Evolutionary conservation across 2,329 filamentous ascomycete species (phyloP).

Genomic region (Pleomassaria siparia): DNA sequence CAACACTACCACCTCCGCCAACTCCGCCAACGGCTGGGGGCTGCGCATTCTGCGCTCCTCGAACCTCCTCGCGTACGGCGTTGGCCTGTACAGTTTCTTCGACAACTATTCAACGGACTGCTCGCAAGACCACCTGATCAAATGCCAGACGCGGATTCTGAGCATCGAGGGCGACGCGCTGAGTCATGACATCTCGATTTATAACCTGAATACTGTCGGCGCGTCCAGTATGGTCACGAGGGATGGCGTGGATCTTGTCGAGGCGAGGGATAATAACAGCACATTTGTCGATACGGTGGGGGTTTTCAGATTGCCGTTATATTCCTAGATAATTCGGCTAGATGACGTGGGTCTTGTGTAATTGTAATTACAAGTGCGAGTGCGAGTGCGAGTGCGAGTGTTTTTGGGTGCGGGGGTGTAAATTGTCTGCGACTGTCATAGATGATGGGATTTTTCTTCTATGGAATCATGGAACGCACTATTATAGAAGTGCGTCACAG

Average conservation of each 20-base stretch:
- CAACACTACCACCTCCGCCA: constrained; percentile 20
- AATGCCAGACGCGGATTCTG: constrained; percentile 55
- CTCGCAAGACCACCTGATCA: constrained; percentile 22
- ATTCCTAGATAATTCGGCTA: no score
- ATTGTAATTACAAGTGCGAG: not conserved
- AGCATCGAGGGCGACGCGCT: constrained; percentile 46
- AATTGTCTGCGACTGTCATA: no score
- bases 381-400: no score
- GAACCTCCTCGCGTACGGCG: constrained; percentile 62
- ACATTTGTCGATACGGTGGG: constrained; percentile 44
- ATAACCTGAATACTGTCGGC: constrained; percentile 53
- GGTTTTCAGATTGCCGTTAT: no score
- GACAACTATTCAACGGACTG: constrained; percentile 58
- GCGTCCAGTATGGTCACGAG: constrained; percentile 49
- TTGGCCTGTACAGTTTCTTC: constrained; percentile 70
- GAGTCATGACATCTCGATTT: constrained; percentile 42
- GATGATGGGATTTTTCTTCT: no score
- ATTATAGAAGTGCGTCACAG: no score
- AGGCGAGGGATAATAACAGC: constrained; percentile 50
- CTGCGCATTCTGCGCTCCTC: constrained; percentile 61
- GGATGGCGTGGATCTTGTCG: constrained; percentile 48
- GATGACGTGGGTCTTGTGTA: constrained; percentile 7
- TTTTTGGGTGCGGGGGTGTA: no score
- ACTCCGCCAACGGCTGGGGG: constrained; percentile 60
- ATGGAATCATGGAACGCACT: no score